Conservation (phyloP, 192 early-diverging fungal species). For the Gryganskiella cystojenkinii region DNA sequence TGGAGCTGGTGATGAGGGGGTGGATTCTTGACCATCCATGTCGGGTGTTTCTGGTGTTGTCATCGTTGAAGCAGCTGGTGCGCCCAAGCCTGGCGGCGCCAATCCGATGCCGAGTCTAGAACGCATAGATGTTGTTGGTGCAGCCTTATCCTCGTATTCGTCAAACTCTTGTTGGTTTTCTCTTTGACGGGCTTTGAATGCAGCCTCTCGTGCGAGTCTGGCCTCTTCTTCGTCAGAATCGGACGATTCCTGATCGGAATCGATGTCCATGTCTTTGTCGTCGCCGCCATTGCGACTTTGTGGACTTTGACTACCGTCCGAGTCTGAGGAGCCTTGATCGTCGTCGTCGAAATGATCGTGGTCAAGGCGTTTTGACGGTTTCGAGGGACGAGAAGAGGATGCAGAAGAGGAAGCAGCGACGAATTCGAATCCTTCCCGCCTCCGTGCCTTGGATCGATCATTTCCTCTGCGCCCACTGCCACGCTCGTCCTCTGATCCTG, state of each 20-base stretch:
- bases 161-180: conserved; percentile 21
- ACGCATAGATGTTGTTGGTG: conserved; percentile 4
- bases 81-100: no score
- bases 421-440: conserved; percentile 32
- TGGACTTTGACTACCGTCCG: not conserved
- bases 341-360: not conserved
- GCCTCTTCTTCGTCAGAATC: conserved; percentile 57
- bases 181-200: conserved; percentile 19
- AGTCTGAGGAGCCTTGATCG: not conserved
- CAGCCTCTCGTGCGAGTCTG: conserved; percentile 15
- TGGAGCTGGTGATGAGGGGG: not conserved
- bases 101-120: conserved; percentile 20
- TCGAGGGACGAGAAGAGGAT: not conserved
- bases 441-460: conserved; percentile 13
- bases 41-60: not conserved
- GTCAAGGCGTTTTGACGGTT: not conserved
- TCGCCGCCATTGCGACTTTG: not conserved
- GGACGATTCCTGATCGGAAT: not conserved
- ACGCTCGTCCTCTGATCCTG: conserved; percentile 35
- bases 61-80: no score
- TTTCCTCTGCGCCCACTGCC: not conserved
- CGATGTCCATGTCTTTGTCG: conserved; percentile 2
- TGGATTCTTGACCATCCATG: conserved; percentile 9
- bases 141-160: conserved; percentile 25
- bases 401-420: conserved; percentile 24